phyloP scores from a whole-genome alignment of 169 alveolate species.

The Plasmodium vinckei region DNA sequence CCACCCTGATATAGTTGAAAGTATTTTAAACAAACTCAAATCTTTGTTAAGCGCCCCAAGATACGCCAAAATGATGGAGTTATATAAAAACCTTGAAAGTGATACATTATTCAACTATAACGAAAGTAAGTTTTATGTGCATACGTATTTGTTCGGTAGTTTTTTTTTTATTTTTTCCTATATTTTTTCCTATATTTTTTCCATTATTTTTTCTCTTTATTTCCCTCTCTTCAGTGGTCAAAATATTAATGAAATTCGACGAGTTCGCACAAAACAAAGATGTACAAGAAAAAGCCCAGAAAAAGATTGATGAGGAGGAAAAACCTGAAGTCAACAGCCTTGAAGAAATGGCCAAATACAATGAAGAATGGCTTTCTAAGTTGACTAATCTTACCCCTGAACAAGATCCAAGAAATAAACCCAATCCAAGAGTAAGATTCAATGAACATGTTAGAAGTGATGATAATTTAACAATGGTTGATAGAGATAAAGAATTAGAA shows the following conservation, averaged over 20 bases:
- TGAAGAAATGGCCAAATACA: no score
- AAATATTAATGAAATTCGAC: no score
- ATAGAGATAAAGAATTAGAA: conserved; percentile 47
- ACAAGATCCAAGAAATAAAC: no score
- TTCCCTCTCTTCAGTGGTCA: no score
- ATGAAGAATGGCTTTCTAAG: no score
- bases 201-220: no score
- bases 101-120: conserved; percentile 11
- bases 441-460: not conserved
- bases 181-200: not conserved
- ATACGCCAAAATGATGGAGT: conserved; percentile 9
- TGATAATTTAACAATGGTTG: not conserved
- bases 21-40: conserved; percentile 5
- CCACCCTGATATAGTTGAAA: conserved; percentile 38
- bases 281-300: no score
- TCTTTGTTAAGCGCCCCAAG: conserved; percentile 10
- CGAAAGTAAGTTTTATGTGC: conserved; percentile 26
- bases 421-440: no score
- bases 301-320: no score
- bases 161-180: not conserved
- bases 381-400: no score
- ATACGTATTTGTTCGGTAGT: not conserved
- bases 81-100: conserved; percentile 16
- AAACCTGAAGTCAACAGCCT: no score
- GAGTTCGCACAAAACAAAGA: no score